Evolutionary conservation across 2,329 filamentous ascomycete species (phyloP), one percentile per base, ranked within the genome.

Genomic region (Coniochaeta sp.): DNA sequence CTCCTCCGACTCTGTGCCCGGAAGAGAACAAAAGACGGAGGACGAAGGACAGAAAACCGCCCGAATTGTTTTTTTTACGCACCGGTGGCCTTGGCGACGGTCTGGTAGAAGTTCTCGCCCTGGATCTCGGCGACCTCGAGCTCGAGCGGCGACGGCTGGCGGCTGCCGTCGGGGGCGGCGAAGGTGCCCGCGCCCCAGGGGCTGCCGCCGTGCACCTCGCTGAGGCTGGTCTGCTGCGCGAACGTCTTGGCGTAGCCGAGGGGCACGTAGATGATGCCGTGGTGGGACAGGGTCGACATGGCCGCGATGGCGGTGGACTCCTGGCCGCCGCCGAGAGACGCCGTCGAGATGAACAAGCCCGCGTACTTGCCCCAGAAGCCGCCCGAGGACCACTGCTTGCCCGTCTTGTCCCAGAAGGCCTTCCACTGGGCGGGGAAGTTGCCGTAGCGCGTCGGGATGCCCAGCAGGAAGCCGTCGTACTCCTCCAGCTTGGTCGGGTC

Each of bases 361-460:
- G 89, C 93, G 71, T 91, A 88, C 82, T 98, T 98, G 79, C 93
- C 93, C 77, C 81, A 86, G 81, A 83, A 93, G 67, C 80, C 86
- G 64, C 93, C 93, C 16, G 77, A 74, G 63, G 82, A 77, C 95
- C 95, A 98, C 75, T 95, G 89, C 67, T 83, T 81, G 71, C 93
- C 93, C 26, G 91, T 93, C 77, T 85, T 84, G 81, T 99, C 95
- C 90, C 92, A 96, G 82, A 92, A 93, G 47, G 86, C 72, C 76
- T 95, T 97, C 90, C 90, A 97, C 79, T 99, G 95, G 19, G 89
- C 90, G 56, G 93, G 93, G 83, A 96, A 96, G 86, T 96, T 98
- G 69, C 95, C 95, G 79, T 91, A 99, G 67, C 95, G 86, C 58
- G 95, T 99, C 62, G 95, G 95, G 74, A 98, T 95, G 66, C 95